A percentile compares a stretch with the other conserved stretches of the same genome.
These are phyloP conservation scores for sorghum (Sorghum bicolor) DNA, from an alignment of 176 grass and related monocot genomes.

Conservation along the genomic window DNA sequence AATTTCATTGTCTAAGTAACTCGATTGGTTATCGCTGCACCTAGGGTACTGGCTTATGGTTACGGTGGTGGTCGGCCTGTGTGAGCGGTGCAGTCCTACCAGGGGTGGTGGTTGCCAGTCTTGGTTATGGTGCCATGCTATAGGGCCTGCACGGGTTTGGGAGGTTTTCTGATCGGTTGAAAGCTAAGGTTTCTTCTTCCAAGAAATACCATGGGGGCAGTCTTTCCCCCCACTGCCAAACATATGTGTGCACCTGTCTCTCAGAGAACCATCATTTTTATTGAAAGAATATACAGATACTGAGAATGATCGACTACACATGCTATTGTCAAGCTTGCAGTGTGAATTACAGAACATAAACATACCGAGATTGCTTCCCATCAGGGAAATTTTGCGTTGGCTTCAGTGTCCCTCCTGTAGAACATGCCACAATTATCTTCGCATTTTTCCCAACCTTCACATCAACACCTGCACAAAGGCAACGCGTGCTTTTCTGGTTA, in stretches of 20 bases:
- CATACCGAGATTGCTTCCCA: conserved; percentile 87
- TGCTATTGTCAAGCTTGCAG: background rate
- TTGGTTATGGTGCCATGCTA: background rate
- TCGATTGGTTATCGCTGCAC: background rate
- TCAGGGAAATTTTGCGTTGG: conserved; percentile 92
- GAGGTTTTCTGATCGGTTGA: background rate
- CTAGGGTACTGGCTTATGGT: background rate
- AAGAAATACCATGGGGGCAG: no score
- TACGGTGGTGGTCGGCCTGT: background rate
- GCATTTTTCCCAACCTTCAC: conserved; percentile 79
- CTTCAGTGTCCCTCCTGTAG: conserved; percentile 80
- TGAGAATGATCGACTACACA: background rate
- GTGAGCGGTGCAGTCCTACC: background rate
- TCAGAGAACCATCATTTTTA: background rate
- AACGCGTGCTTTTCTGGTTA: conserved; percentile 1
- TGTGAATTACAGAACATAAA: background rate
- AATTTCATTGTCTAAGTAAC: conserved; percentile 4
- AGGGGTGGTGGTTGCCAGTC: background rate
- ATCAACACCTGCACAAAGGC: conserved; percentile 55
- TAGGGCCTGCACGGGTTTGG: background rate
- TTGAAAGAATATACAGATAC: background rate
- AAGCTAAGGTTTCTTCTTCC: background rate
- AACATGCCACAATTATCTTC: conserved; percentile 96
- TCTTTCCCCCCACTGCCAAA: background rate
- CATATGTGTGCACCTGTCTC: background rate